Evolutionary conservation across 148 eudicot genomes (phyloP), one percentile per base, ranked within the genome.

Genomic region (Vaccinium myrtillus): DNA sequence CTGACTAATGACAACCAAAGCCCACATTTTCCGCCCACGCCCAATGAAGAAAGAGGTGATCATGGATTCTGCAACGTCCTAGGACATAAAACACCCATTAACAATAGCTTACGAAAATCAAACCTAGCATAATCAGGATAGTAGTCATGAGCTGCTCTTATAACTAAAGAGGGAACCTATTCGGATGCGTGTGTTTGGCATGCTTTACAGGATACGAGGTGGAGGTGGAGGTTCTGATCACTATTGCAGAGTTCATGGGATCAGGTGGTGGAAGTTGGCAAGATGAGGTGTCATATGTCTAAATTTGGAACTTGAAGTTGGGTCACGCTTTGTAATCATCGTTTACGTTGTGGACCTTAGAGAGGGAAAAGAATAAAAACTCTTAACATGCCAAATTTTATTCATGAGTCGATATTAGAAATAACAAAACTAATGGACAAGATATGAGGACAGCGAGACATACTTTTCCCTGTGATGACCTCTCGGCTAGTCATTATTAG

Each of bases 381-480:
- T 79, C 48, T 27, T 27, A 67, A 67, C 36, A 32, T 19, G 12
- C 36, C 74, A 73, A 70, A 50, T 46, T 78, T 61, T 46, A 49
- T 30, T 8, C 27, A 51, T 43, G 23, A 18, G 19, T 51, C 36
- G 48, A 65, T 27, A 51, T 15, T 36, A 73, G 55, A 43, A 69
- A 30, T 32, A 14, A 73, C 30, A 53, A 5, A 79, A 69, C 12
- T 50, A 77, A 21, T 59, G 75, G 21, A 67, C 5, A 86, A 30
- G 10, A 82, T 21, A 77, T n/a, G 67, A 59, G 74, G 74, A 30
- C 39, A 12, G 36, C 76, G 77, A 56, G 27, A 89, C 98, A 76
- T 76, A 97, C 99, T 94, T 91, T 89, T 93, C 82, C 99, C 99
- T 50, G 91, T 90, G 49, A 97, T 90, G 83, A 97, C 98, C 82